phyloP scores from a whole-genome alignment of 768 basidiomycete species.

The Mycena galopus region DNA sequence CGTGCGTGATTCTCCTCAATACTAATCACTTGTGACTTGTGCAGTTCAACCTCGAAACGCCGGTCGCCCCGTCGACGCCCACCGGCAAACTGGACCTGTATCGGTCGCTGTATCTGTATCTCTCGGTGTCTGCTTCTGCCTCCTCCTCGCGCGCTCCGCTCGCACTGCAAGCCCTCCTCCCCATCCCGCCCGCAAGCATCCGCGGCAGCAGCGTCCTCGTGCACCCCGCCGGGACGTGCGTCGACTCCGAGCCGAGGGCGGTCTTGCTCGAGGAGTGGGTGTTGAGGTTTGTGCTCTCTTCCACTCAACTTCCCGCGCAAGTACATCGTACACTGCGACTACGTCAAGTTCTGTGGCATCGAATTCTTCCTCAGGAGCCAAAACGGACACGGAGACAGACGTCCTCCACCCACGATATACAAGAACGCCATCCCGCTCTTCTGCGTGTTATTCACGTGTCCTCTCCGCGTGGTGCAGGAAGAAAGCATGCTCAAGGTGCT shows the following conservation, averaged over 20 bases:
- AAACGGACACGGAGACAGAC: no score
- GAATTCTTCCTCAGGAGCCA: no score
- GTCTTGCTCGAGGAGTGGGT: constrained; percentile 83
- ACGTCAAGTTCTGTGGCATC: no score
- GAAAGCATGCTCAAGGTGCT: constrained; percentile 68
- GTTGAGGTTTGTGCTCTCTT: constrained; percentile 57
- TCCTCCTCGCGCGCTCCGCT: no score
- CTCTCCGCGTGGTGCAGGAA: constrained; percentile 84
- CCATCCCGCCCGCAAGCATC: no score
- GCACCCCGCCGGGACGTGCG: constrained; percentile 69
- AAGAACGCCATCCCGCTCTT: constrained; percentile 89
- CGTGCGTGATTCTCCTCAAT: no score
- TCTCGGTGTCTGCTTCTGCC: no score
- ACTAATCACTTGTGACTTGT: no score
- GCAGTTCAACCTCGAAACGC: constrained; percentile 87
- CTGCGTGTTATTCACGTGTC: constrained; percentile 80
- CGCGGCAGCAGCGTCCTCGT: constrained; percentile 87
- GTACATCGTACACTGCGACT: no score
- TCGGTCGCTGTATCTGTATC: no score
- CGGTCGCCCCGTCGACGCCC: constrained; percentile 82
- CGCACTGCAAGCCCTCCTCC: no score
- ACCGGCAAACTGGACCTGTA: constrained; percentile 73
- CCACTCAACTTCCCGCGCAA: no score
- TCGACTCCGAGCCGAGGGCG: constrained; percentile 76
- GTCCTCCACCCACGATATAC: constrained; percentile 84